Evolutionary conservation across 345 rosid species (phyloP), one percentile per base, ranked within the genome.

Genomic region (Pugionium dolabratum): DNA sequence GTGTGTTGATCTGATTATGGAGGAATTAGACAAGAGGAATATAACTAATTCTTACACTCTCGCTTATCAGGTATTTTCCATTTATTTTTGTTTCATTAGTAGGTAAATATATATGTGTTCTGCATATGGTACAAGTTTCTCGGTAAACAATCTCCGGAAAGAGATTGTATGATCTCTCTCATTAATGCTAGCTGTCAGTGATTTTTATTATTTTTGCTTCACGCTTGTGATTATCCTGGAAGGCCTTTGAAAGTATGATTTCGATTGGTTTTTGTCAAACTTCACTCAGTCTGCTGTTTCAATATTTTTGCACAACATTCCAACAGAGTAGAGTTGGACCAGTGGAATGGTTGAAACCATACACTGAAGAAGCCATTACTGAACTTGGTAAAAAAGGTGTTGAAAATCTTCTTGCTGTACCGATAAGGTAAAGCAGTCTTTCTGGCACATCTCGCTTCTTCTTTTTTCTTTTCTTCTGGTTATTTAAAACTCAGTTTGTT

Each of bases 311-410:
- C 1, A 60, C 54, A 54, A 66, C 73, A 45, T 63, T 78, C 49
- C 59, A 76, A 71, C 96, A 90, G 99, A 94, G 97, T 81, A 84
- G 99, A 83, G 99, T 94, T 58, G 99, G 99, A 64, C 99, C 99
- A 2, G 97, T 94, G 79, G 99, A 94, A 72, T 94, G 99, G 97
- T 71, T 94, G 81, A 94, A 88, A 76, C 99, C 99, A n/a, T 94
- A 94, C 64, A 94, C 99, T 27, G 96, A 94, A 78, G 96, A 94
- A 73, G 90, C 97, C 60, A 90, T 94, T 47, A 73, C 85, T 27
- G 95, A 94, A 63, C 92, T 94, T 44, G 99, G 97, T 36, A 66
- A 72, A 80, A 88, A 84, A 74, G 97, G 99, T 62, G 91, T 90
- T 49, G 88, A 85, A 66, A 76, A 75, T 79, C 92, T 94, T 76